Percentiles rank a stretch among this genome's conserved stretches.
These are phyloP conservation scores for Suillus subalutaceus DNA, from an alignment of 768 basidiomycete genomes.

Conservation along the genomic window DNA sequence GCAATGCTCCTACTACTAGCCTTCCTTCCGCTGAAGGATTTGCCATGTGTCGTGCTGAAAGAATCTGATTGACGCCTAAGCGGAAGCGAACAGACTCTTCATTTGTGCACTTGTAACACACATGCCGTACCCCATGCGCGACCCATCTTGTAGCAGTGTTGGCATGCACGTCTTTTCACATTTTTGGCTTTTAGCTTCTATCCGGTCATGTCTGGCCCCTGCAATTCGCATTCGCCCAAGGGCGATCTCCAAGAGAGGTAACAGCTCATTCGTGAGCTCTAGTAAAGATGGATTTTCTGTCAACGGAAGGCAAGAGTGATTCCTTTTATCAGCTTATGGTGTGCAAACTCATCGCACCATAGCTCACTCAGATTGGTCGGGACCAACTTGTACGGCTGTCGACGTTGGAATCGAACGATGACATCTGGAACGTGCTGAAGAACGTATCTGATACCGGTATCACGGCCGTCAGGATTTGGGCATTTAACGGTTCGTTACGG, in stretches of 20 bases:
- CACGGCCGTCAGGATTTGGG: conserved; percentile 59
- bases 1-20: not conserved
- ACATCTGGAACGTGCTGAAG: conserved; percentile 53
- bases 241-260: conserved; percentile 31
- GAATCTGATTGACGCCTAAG: not conserved
- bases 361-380: conserved; percentile 41
- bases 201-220: conserved; percentile 19
- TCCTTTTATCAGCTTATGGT: not conserved
- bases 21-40: not conserved
- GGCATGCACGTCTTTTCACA: not conserved
- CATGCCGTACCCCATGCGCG: not conserved
- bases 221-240: conserved; percentile 28
- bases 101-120: not conserved
- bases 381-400: conserved; percentile 58
- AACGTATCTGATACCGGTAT: conserved; percentile 53
- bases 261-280: conserved; percentile 48
- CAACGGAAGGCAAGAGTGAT: conserved; percentile 50
- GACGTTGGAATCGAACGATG: conserved; percentile 43
- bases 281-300: conserved; percentile 48
- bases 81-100: not conserved
- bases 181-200: not conserved
- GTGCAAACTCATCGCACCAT: not conserved
- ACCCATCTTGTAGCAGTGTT: not conserved
- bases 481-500: conserved; percentile 7
- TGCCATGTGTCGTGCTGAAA: not conserved